These are phyloP conservation scores for Didymella lethalis DNA, from an alignment of 2,329 filamentous ascomycete species.

Conservation along the genomic window DNA sequence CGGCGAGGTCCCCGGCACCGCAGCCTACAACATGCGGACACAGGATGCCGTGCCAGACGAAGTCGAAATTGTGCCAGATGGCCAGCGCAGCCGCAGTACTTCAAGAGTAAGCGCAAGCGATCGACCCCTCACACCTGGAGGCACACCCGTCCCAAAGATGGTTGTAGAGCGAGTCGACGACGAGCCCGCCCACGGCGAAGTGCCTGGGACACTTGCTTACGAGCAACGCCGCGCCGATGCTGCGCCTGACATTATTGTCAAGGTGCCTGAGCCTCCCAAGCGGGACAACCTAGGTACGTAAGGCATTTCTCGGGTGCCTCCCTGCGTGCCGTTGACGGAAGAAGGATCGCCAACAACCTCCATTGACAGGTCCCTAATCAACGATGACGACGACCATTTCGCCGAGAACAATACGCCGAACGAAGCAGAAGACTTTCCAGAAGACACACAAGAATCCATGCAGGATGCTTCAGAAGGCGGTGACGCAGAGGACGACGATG, in stretches of 20 bases:
- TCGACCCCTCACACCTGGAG: slow-evolving; percentile 58
- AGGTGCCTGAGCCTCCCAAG: slow-evolving; percentile 54
- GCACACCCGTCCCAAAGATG: slow-evolving; percentile 65
- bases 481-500: slow-evolving; percentile 67
- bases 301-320: slow-evolving; percentile 51
- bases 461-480: slow-evolving; percentile 31
- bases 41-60: slow-evolving; percentile 71
- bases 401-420: slow-evolving; percentile 14
- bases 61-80: slow-evolving; percentile 63
- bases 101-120: slow-evolving; percentile 54
- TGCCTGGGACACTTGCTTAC: slow-evolving; percentile 67
- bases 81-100: slow-evolving; percentile 48
- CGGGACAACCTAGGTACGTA: slow-evolving; percentile 65
- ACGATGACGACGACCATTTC: slow-evolving; percentile 42
- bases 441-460: slow-evolving; percentile 18
- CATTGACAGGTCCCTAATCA: slow-evolving; percentile 60
- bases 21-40: slow-evolving; percentile 64
- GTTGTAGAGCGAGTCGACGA: slow-evolving; percentile 69
- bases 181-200: slow-evolving; percentile 65
- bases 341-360: slow-evolving; percentile 65
- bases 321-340: slow-evolving; percentile 67
- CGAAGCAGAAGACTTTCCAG: slow-evolving; percentile 6
- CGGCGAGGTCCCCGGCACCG: slow-evolving; percentile 69
- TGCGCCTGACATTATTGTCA: slow-evolving; percentile 64
- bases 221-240: slow-evolving; percentile 66